Conservation (phyloP, 1,284 basidiomycete species). For the Calocybe gambosa region DNA sequence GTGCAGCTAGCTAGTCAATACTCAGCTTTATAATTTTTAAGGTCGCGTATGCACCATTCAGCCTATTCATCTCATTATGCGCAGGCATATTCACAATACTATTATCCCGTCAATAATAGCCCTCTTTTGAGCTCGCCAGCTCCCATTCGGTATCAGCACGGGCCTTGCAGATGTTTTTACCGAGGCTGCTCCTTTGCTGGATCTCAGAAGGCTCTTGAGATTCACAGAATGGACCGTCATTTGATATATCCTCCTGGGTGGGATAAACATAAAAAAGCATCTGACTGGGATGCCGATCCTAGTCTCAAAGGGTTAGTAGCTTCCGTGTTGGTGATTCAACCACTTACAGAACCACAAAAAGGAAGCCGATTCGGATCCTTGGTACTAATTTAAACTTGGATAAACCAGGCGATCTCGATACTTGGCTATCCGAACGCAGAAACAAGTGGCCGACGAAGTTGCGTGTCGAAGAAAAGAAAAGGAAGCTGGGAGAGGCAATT, state of each 20-base stretch:
- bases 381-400: constrained; percentile 76
- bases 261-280: constrained; percentile 54
- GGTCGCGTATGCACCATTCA: background rate
- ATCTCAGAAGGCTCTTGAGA: constrained; percentile 67
- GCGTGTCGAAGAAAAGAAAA: constrained; percentile 72
- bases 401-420: constrained; percentile 74
- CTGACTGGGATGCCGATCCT: constrained; percentile 72
- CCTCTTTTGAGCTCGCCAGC: constrained; percentile 14
- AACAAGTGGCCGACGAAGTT: constrained; percentile 73
- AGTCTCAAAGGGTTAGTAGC: constrained; percentile 59
- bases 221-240: constrained; percentile 89
- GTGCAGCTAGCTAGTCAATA: constrained; percentile 10
- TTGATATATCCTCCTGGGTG: constrained; percentile 76
- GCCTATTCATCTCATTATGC: constrained; percentile 18
- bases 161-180: constrained; percentile 57
- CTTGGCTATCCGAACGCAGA: constrained; percentile 85
- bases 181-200: constrained; percentile 71
- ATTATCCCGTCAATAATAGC: background rate
- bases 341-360: constrained; percentile 20
- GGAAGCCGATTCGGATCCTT: constrained; percentile 70
- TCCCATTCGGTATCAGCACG: constrained; percentile 56
- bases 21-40: background rate
- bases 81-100: constrained; percentile 15
- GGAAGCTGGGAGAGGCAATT: constrained; percentile 67
- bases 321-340: background rate